These are phyloP conservation scores for Fusarium papillatum DNA, from an alignment of 2,329 filamentous ascomycete genomes.

Conservation along the genomic window DNA sequence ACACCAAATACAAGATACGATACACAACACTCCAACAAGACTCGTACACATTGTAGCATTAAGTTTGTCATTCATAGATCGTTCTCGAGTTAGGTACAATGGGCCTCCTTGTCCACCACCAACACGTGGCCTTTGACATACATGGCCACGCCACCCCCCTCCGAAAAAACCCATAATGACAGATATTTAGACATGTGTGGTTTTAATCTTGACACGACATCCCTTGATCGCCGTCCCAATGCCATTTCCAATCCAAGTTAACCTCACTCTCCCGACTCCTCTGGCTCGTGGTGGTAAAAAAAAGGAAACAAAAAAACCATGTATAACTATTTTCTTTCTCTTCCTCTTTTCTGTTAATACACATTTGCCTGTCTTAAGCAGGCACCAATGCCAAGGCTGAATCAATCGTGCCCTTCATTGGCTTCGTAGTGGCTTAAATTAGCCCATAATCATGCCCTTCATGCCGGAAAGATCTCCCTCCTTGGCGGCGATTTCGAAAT, in stretches of 20 bases:
- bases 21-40: not conserved
- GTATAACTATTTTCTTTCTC: conserved; percentile 46
- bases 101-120: conserved; percentile 17
- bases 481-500: conserved; percentile 99
- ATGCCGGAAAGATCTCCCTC: conserved; percentile 93
- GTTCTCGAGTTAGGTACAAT: conserved; percentile 42
- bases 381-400: conserved; percentile 35
- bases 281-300: conserved; percentile 36
- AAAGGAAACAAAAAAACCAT: conserved; percentile 43
- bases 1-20: not conserved
- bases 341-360: conserved; percentile 46
- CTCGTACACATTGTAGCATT: conserved; percentile 24
- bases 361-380: conserved; percentile 33
- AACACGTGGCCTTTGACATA: conserved; percentile 23
- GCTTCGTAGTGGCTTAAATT: conserved; percentile 46
- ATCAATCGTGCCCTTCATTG: conserved; percentile 37
- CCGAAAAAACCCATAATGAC: conserved; percentile 38
- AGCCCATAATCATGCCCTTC: conserved; percentile 81
- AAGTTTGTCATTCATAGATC: conserved; percentile 46
- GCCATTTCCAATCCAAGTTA: conserved; percentile 38
- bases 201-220: conserved; percentile 42
- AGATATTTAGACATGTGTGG: conserved; percentile 30
- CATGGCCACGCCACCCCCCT: conserved; percentile 21
- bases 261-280: conserved; percentile 44
- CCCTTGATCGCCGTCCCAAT: conserved; percentile 40